Conservation (phyloP, 306 rosid genomes). For the Glycine tomentella region DNA sequence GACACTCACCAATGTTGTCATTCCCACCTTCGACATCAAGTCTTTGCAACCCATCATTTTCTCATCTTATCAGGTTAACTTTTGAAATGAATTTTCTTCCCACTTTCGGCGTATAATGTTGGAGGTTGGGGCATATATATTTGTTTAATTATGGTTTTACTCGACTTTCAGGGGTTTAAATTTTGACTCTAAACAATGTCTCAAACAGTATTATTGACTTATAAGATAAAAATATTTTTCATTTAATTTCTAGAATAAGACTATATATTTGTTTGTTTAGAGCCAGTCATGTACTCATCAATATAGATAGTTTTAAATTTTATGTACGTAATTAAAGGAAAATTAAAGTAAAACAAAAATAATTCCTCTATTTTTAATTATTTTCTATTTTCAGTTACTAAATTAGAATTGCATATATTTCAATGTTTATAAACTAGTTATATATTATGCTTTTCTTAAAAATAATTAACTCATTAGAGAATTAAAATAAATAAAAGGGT, state of each 20-base stretch:
- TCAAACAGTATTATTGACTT: neutral
- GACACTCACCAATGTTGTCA: conserved; percentile 70
- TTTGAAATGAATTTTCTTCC: neutral
- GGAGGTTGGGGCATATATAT: neutral
- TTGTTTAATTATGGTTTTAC: too few species aligned
- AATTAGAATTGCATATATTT: too few species aligned
- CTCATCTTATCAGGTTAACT: conserved; percentile 57
- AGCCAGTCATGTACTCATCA: too few species aligned
- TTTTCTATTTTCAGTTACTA: neutral
- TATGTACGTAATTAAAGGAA: neutral
- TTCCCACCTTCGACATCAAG: conserved; percentile 72
- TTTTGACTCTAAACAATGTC: neutral
- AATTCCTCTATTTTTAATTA: neutral
- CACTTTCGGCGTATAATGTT: neutral
- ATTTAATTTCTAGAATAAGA: neutral
- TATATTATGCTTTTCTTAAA: too few species aligned
- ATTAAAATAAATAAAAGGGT: neutral
- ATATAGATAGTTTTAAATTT: neutral
- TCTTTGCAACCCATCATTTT: conserved; percentile 67
- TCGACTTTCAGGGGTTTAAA: neutral
- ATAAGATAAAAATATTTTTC: neutral
- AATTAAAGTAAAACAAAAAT: neutral
- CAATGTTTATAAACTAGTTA: too few species aligned
- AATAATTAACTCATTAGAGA: neutral
- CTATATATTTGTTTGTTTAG: neutral